Evolutionary conservation across 805 yeast species (phyloP).

Genomic region (Kuraishia ogatae): DNA sequence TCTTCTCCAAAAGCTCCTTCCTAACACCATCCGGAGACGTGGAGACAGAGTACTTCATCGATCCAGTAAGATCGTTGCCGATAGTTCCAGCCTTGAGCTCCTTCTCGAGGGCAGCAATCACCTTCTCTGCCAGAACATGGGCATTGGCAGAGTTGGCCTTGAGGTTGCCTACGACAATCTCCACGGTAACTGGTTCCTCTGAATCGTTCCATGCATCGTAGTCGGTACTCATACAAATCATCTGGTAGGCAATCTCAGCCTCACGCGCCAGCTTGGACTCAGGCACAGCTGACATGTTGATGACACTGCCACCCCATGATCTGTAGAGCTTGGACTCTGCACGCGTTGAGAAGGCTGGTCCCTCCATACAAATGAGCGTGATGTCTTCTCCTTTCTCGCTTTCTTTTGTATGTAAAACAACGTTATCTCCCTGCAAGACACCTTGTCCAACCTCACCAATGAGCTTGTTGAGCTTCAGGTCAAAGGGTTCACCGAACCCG

Average conservation of each 20-base stretch:
- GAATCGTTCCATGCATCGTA: constrained; percentile 97
- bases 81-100: constrained; percentile 50
- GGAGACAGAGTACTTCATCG: constrained; percentile 75
- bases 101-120: constrained; percentile 59
- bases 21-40: constrained; percentile 70
- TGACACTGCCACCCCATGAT: constrained; percentile 88
- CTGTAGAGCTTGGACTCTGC: constrained; percentile 88
- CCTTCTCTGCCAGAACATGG: constrained; percentile 58
- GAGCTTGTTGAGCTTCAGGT: constrained; percentile 56
- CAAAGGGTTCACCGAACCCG: constrained; percentile 96
- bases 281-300: constrained; percentile 96
- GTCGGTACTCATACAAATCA: constrained; percentile 98
- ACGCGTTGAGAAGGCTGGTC: constrained; percentile 95
- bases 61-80: constrained; percentile 64
- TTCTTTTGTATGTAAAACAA: constrained; percentile 56
- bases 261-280: constrained; percentile 96
- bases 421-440: constrained; percentile 45
- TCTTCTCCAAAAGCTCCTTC: constrained; percentile 62
- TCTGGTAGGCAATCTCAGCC: constrained; percentile 94
- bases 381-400: constrained; percentile 62
- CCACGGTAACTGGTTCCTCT: constrained; percentile 97
- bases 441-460: constrained; percentile 48
- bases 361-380: constrained; percentile 95
- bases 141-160: constrained; percentile 86
- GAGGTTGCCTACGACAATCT: constrained; percentile 86